Conservation (phyloP, 805 yeast species). For the Candida pini region DNA sequence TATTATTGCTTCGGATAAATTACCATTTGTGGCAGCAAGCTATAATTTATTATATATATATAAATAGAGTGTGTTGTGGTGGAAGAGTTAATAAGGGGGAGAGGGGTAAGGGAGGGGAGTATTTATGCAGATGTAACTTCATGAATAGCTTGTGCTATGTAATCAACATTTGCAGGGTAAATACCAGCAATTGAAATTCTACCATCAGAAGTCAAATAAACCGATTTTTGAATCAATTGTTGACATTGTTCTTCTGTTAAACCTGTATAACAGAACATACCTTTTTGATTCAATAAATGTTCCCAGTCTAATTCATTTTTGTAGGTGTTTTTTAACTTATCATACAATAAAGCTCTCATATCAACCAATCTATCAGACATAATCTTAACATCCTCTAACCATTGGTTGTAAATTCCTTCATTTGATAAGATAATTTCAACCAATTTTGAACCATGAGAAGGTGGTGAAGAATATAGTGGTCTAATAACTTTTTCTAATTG, state of each 20-base stretch:
- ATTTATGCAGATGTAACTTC: conserved; percentile 25
- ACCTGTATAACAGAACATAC: conserved; percentile 96
- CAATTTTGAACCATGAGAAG: conserved; percentile 87
- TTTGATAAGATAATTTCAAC: conserved; percentile 71
- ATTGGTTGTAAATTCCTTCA: conserved; percentile 54
- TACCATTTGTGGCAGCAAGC: too few species aligned
- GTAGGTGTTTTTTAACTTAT: conserved; percentile 45
- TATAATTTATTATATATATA: too few species aligned
- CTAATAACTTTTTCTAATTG: conserved; percentile 76
- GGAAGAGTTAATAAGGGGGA: background rate
- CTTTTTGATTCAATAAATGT: conserved; percentile 82
- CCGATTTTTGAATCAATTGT: conserved; percentile 62
- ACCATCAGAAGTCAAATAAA: conserved; percentile 87
- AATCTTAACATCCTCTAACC: conserved; percentile 74
- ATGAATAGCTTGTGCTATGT: conserved; percentile 46
- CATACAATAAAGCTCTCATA: conserved; percentile 63
- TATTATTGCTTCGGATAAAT: too few species aligned
- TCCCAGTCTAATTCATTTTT: conserved; percentile 70
- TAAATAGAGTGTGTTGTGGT: too few species aligned
- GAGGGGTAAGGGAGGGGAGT: background rate
- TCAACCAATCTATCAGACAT: conserved; percentile 76
- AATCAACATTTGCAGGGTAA: conserved; percentile 71
- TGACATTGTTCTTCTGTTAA: conserved; percentile 65
- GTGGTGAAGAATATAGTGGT: conserved; percentile 89
- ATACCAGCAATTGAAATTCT: conserved; percentile 89